Evolutionary conservation across 345 rosid genomes (phyloP).

Genomic region (Barbarea vulgaris): DNA sequence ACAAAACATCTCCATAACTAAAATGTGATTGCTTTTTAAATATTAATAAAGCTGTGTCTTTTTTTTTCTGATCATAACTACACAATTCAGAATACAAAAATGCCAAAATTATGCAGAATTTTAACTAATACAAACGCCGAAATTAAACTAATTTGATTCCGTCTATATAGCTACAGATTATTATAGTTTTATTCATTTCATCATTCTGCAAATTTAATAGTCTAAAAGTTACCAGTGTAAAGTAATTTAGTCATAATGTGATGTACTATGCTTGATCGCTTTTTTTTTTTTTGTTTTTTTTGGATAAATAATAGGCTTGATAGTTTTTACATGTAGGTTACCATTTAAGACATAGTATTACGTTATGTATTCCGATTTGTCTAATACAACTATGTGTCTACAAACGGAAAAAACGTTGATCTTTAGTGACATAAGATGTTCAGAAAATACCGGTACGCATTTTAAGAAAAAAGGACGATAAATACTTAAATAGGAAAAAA

Average conservation of each 20-base stretch:
- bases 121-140: neutral
- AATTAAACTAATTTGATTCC: neutral
- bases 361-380: neutral
- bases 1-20: slow-evolving; percentile 36
- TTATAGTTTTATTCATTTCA: neutral
- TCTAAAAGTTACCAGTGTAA: neutral
- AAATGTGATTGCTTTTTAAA: slow-evolving; percentile 33
- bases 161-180: neutral
- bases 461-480: neutral
- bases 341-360: neutral
- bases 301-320: neutral
- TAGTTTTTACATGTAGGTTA: slow-evolving; percentile 1
- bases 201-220: neutral
- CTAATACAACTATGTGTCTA: neutral
- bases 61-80: neutral
- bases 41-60: neutral
- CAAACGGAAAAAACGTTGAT: slow-evolving; percentile 24
- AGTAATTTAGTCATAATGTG: neutral
- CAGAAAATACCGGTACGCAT: slow-evolving; percentile 1
- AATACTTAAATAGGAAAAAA: neutral
- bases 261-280: neutral
- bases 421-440: neutral
- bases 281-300: no score
- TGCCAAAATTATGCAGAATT: neutral
- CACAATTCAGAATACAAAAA: slow-evolving; percentile 13